A percentile compares a stretch with the other conserved stretches of the same genome.
These are phyloP conservation scores for Cylindrodendrum hubeiense DNA, from an alignment of 2,329 filamentous ascomycete genomes.

Conservation along the genomic window DNA sequence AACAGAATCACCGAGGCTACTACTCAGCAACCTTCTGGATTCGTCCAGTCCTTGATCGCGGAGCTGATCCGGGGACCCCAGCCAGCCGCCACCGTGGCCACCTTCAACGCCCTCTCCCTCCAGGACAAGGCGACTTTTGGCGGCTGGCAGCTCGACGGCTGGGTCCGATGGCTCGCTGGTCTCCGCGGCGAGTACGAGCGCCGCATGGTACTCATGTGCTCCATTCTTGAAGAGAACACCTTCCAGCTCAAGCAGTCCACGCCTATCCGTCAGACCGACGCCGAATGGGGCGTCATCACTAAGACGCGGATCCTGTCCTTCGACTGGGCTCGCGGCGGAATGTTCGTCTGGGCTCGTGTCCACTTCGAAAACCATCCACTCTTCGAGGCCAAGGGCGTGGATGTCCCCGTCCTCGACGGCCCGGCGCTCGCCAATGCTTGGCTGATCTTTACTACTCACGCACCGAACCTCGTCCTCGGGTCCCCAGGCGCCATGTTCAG, in stretches of 20 bases:
- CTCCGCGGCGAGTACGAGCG: slow-evolving; percentile 86
- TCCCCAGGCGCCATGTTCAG: slow-evolving; percentile 81
- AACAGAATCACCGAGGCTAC: slow-evolving; percentile 78
- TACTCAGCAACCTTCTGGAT: slow-evolving; percentile 89
- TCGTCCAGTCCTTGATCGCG: slow-evolving; percentile 86
- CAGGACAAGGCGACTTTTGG: slow-evolving; percentile 61
- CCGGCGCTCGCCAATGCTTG: slow-evolving; percentile 72
- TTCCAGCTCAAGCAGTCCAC: slow-evolving; percentile 74
- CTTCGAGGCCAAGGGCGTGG: slow-evolving; percentile 54
- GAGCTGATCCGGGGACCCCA: slow-evolving; percentile 81
- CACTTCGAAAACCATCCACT: slow-evolving; percentile 81
- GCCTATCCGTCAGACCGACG: slow-evolving; percentile 55
- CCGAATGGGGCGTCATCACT: slow-evolving; percentile 81
- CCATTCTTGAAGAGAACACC: slow-evolving; percentile 76
- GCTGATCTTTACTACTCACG: slow-evolving; percentile 77
- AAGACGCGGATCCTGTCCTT: slow-evolving; percentile 83
- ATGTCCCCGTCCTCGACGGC: slow-evolving; percentile 60
- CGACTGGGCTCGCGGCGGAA: slow-evolving; percentile 84
- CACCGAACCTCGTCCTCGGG: slow-evolving; percentile 77
- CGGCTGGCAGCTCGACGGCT: slow-evolving; percentile 85
- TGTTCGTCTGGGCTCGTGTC: slow-evolving; percentile 89
- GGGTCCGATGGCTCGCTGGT: slow-evolving; percentile 91
- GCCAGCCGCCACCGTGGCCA: slow-evolving; percentile 57
- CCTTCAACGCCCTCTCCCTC: slow-evolving; percentile 58
- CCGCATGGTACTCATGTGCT: slow-evolving; percentile 85